phyloP scores from a whole-genome alignment of 176 grass and related monocot genomes.

The Poa pratensis region DNA sequence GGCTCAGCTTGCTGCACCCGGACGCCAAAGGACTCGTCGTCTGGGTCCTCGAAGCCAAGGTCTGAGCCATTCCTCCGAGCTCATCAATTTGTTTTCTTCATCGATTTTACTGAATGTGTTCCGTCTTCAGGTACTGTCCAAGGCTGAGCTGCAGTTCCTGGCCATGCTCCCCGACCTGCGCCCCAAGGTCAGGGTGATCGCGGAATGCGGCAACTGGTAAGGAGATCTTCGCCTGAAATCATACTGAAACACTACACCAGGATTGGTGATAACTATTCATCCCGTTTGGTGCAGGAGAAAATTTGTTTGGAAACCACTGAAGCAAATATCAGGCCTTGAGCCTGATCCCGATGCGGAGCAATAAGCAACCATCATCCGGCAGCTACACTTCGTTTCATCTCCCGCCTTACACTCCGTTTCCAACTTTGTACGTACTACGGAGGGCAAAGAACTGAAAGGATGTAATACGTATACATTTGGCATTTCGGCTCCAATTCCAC shows the following conservation, averaged over 20 bases:
- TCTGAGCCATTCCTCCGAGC: constrained; percentile 8
- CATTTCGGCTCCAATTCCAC: constrained; percentile 1
- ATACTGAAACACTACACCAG: not conserved
- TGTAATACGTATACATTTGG: constrained; percentile 43
- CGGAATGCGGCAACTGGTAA: constrained; percentile 87
- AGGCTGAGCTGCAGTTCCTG: constrained; percentile 91
- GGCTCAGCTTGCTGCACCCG: constrained; percentile 81
- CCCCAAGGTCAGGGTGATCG: constrained; percentile 82
- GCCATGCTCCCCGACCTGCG: constrained; percentile 80
- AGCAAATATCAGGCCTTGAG: constrained; percentile 71
- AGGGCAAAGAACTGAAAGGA: constrained; percentile 8
- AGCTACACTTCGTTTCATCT: not conserved
- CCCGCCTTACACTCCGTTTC: not conserved
- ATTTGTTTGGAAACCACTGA: constrained; percentile 86
- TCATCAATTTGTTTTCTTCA: not conserved
- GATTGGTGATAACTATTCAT: not conserved
- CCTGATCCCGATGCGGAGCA: constrained; percentile 42
- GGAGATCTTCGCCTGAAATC: not conserved
- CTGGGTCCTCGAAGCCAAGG: constrained; percentile 88
- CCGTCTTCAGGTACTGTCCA: constrained; percentile 71
- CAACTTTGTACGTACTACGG: constrained; percentile 1
- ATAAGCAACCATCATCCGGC: not conserved
- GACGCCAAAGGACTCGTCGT: constrained; percentile 90
- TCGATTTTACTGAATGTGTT: not conserved
- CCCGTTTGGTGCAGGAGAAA: constrained; percentile 64